Evolutionary conservation across 2,329 filamentous ascomycete species (phyloP), one percentile per base, ranked within the genome.

Genomic region (Apiospora phragmitis): DNA sequence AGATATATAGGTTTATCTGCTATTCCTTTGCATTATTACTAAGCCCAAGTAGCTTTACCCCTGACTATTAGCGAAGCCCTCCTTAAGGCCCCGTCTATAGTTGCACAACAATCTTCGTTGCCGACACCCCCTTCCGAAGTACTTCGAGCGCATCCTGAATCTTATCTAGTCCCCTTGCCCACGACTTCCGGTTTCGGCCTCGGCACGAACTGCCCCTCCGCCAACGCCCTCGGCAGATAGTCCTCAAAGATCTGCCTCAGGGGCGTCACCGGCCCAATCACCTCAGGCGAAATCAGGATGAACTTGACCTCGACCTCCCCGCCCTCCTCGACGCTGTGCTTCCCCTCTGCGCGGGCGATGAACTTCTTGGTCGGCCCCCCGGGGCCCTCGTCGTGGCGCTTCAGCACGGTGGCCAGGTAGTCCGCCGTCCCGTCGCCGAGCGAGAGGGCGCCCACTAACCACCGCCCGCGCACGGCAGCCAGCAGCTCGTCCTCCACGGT

Each of bases 141-240:
- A 79, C 38, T 73, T 84, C 80, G 41, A 85, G 70, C 0, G 78
- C 84, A 8, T 77, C 79, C 69, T 86, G 83, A 1, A 85, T 76
- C 47, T 76, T 79, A 65, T 82, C 82, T 24, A 86, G 72, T 12
- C 85, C 85, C 84, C 4, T 81, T 77, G 4, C 83, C 82, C 0
- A 83, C 78, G 49, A 85, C 73, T 32, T 77, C 59, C 1, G 83
- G 79, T 49, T 81, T 76, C 1, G 85, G 84, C 47, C 81, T 80
- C 5, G 82, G 76, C 16, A 78, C 76, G 69, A 81, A 83, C 3
- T 75, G 76, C 1, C 81, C 81, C 1, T 72, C 69, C 21, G 73
- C 77, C 55, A 86, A 74, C 11, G 83, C 84, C 24, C 76, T 70
- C 0, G 81, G 78, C 14, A 85, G 68, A 70, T 79, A 85, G 24